These are phyloP conservation scores for Nidularia sp. DNA, from an alignment of 768 basidiomycete species.

Conservation along the genomic window DNA sequence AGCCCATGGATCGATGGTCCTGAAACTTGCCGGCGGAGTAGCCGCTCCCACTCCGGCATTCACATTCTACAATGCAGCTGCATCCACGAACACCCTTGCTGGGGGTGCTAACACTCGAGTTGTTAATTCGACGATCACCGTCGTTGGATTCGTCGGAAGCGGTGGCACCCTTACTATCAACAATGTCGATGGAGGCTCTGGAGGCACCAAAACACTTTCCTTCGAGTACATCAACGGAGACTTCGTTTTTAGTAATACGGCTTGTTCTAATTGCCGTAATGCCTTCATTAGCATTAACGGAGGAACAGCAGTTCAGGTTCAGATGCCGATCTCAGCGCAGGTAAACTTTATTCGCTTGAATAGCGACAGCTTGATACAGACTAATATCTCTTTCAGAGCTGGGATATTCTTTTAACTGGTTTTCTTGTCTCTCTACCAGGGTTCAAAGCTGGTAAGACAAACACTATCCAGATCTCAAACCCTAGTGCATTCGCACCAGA, in stretches of 20 bases:
- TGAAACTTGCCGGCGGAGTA: conserved; percentile 29
- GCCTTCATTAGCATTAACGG: conserved; percentile 44
- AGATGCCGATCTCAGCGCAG: conserved; percentile 46
- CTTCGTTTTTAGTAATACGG: conserved; percentile 35
- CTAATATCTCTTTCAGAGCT: conserved; percentile 23
- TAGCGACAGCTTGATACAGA: neutral
- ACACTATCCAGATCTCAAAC: conserved; percentile 41
- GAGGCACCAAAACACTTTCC: conserved; percentile 38
- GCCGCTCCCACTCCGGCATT: conserved; percentile 19
- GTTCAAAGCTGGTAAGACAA: conserved; percentile 39
- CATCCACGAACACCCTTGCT: conserved; percentile 25
- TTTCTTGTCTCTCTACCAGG: conserved; percentile 37
- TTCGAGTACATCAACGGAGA: conserved; percentile 48
- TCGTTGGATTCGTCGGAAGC: conserved; percentile 36
- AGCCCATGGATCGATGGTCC: conserved; percentile 28
- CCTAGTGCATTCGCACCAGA: conserved; percentile 37
- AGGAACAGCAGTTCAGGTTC: conserved; percentile 33
- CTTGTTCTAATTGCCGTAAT: conserved; percentile 45
- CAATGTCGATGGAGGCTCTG: conserved; percentile 35
- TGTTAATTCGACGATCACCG: conserved; percentile 29
- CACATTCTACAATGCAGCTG: conserved; percentile 30
- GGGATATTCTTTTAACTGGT: conserved; percentile 38
- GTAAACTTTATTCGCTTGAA: conserved; percentile 15
- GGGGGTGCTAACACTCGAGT: conserved; percentile 32
- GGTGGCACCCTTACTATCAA: conserved; percentile 40